These are phyloP conservation scores for Eimeria tenella DNA, from an alignment of 169 alveolate species.

Conservation along the genomic window DNA sequence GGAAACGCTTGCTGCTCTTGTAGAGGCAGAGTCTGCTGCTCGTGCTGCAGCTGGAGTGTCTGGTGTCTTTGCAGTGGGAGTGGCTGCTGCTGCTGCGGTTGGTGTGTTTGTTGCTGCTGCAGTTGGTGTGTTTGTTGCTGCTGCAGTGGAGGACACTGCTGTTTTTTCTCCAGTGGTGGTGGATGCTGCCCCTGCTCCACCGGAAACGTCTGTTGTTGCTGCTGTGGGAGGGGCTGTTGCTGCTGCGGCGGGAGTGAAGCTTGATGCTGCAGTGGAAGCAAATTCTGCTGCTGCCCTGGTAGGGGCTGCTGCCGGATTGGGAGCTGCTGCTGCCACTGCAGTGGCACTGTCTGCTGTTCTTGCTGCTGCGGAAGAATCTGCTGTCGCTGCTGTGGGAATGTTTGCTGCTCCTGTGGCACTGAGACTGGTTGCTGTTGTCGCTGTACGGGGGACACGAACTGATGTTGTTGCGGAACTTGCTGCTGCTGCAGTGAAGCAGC, in stretches of 20 bases:
- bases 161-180: too few species aligned
- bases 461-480: background rate
- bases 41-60: background rate
- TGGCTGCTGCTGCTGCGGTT: too few species aligned
- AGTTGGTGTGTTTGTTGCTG: too few species aligned
- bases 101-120: too few species aligned
- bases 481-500: background rate
- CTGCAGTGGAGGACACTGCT: too few species aligned
- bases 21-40: constrained; percentile 5
- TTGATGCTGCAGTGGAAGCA: background rate
- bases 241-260: too few species aligned
- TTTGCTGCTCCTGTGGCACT: background rate
- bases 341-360: background rate
- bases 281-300: background rate
- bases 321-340: background rate
- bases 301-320: background rate
- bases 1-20: background rate
- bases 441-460: background rate
- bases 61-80: too few species aligned
- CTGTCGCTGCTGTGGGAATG: background rate
- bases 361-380: background rate
- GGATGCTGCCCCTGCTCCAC: too few species aligned
- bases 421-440: background rate
- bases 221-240: background rate
- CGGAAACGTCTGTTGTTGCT: too few species aligned